Evolutionary conservation across 192 early-diverging fungal species (phyloP).

Genomic region (Allomyces javanicus): DNA sequence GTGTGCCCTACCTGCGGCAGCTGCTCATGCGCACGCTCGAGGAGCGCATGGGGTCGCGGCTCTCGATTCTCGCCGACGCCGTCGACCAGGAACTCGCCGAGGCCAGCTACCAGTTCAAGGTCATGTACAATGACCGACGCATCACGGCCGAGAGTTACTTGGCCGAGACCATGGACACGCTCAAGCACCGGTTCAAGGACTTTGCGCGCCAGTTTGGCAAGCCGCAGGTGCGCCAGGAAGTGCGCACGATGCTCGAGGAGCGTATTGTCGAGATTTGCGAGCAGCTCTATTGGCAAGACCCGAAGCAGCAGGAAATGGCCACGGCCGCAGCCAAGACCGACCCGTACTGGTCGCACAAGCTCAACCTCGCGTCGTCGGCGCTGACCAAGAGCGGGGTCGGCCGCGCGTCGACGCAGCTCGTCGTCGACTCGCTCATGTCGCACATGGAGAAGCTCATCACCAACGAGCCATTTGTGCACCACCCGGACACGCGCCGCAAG

Average conservation of each 20-base stretch:
- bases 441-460: slow-evolving; percentile 64
- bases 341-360: slow-evolving; percentile 63
- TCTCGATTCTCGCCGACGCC: slow-evolving; percentile 67
- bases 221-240: slow-evolving; percentile 77
- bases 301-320: slow-evolving; percentile 34
- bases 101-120: slow-evolving; percentile 92
- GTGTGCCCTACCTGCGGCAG: slow-evolving; percentile 64
- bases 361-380: slow-evolving; percentile 61
- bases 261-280: slow-evolving; percentile 75
- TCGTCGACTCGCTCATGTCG: slow-evolving; percentile 66
- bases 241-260: slow-evolving; percentile 78
- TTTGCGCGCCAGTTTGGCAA: slow-evolving; percentile 84
- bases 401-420: slow-evolving; percentile 70
- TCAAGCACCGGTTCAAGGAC: slow-evolving; percentile 88
- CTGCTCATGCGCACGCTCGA: slow-evolving; percentile 80
- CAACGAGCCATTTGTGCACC: slow-evolving; percentile 65
- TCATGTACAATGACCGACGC: slow-evolving; percentile 89
- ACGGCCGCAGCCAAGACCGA: slow-evolving; percentile 12
- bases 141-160: slow-evolving; percentile 92
- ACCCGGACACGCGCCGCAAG: slow-evolving; percentile 54
- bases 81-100: slow-evolving; percentile 92
- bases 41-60: slow-evolving; percentile 66
- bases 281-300: slow-evolving; percentile 80
- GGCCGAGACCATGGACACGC: slow-evolving; percentile 74
- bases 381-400: slow-evolving; percentile 92